Conservation (phyloP, 345 rosid species). For the Lumnitzera littorea region DNA sequence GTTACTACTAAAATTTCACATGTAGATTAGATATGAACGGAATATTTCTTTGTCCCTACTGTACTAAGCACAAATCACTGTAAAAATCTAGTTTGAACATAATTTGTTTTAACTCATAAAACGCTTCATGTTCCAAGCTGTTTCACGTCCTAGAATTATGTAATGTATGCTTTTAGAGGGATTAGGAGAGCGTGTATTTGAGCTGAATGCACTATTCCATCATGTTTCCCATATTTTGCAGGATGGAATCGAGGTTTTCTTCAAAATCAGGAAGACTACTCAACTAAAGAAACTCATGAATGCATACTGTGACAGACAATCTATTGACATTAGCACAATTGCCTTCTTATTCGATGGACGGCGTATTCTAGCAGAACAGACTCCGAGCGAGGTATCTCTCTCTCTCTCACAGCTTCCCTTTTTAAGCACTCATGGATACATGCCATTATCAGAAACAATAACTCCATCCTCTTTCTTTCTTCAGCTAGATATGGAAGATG, state of each 20-base stretch:
- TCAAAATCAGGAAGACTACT: conserved; percentile 80
- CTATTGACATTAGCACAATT: conserved; percentile 66
- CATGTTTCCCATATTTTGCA: conserved; percentile 12
- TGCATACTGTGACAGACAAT: conserved; percentile 82
- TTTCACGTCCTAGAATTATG: neutral
- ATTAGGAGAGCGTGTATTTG: neutral
- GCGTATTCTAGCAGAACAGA: conserved; percentile 71
- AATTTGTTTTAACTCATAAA: too few species aligned
- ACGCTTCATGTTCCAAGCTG: too few species aligned
- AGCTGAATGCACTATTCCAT: neutral
- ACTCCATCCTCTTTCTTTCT: neutral
- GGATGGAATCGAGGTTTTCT: conserved; percentile 88
- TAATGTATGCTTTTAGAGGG: neutral
- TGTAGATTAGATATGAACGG: too few species aligned
- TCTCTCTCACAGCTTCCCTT: neutral
- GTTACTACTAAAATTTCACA: too few species aligned
- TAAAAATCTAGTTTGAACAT: too few species aligned
- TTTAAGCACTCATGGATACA: neutral
- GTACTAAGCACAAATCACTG: too few species aligned
- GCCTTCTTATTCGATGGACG: conserved; percentile 90
- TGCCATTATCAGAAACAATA: neutral
- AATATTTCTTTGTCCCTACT: too few species aligned
- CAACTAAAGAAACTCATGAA: conserved; percentile 86
- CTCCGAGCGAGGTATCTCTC: conserved; percentile 69
- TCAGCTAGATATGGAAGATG: conserved; percentile 86